phyloP scores from a whole-genome alignment of 768 basidiomycete genomes.

The Plicaturopsis crispa region DNA sequence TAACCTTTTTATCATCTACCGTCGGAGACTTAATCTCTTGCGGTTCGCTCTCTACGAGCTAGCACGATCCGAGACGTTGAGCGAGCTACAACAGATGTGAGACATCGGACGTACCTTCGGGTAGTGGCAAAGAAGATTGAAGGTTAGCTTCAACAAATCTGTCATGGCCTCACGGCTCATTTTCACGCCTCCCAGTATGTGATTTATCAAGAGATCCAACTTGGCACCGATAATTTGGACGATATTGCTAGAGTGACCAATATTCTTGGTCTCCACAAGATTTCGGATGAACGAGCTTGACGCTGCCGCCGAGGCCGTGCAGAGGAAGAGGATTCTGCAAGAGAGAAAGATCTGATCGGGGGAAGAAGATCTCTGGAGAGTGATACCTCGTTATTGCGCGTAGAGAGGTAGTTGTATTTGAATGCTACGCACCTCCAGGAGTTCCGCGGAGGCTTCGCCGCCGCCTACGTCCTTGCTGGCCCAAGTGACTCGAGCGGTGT shows the following conservation, averaged over 20 bases:
- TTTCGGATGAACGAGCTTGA: slow-evolving; percentile 40
- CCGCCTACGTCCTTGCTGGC: slow-evolving; percentile 55
- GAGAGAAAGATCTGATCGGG: slow-evolving; percentile 68
- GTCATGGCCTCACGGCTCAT: slow-evolving; percentile 67
- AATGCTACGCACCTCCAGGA: slow-evolving; percentile 55
- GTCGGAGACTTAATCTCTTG: slow-evolving; percentile 22
- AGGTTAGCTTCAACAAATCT: slow-evolving; percentile 79
- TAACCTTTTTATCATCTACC: slow-evolving; percentile 33
- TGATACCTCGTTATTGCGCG: too few relatives aligned
- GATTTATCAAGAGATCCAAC: slow-evolving; percentile 46
- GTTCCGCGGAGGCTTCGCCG: slow-evolving; percentile 42
- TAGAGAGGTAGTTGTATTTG: too few relatives aligned
- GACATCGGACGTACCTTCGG: slow-evolving; percentile 49
- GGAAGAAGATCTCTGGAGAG: slow-evolving; percentile 45
- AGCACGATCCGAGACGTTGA: slow-evolving; percentile 2
- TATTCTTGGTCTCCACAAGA: slow-evolving; percentile 59
- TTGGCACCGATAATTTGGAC: slow-evolving; percentile 56
- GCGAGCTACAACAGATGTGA: not conserved
- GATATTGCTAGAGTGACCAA: slow-evolving; percentile 39
- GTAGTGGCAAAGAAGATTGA: slow-evolving; percentile 77
- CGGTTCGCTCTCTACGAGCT: slow-evolving; percentile 37
- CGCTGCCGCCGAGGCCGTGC: slow-evolving; percentile 44
- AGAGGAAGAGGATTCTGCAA: slow-evolving; percentile 70
- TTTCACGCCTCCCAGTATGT: slow-evolving; percentile 41
- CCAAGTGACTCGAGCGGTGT: slow-evolving; percentile 50